Base-by-base conservation (phyloP, 352 stramenopile genomes). In the Phytophthora tentaculata region DNA sequence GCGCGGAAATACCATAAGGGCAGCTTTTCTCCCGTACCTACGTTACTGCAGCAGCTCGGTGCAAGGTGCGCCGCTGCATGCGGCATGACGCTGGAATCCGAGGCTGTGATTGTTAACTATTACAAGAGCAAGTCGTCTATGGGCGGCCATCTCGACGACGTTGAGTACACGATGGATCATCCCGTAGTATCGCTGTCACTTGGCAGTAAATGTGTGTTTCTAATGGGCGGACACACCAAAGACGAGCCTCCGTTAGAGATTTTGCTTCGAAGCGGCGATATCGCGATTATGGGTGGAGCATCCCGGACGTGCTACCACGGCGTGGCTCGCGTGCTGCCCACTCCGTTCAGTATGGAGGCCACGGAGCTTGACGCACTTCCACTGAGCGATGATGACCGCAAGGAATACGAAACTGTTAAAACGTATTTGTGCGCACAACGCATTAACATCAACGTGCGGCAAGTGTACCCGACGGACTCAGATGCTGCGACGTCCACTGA, bases 31-130 rank as follows among this genome's bases (percentile, higher is more conserved):
- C 61, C 70, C 1, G 73, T 94, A 52, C 84, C 87, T 3, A 32
- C 61, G 23, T 48, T 77, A 28, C 75, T 95, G 17, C 52, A 74
- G 41, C 41, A 76, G 9, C 71, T 95, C 2, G 85, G 75, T 0
- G 49, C 58, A 6, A 49, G 41, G 2, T 90, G 78, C 29, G 85
- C 85, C 3, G 23, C 67, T n/a, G 85, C 69, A 17, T 92, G 85
- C 32, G 80, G 72, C 20, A 79, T 89, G 67, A 79, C 60, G 26
- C 64, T 95, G 20, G 23, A 50, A 7, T 72, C 85, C 19, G 85
- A 95, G 43, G 87, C 87, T 3, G 84, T 92, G 56, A 91, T 95
- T 23, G 83, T 95, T 17, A 95, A 95, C 60, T 95, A 88, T 66
- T 95, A 95, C 73, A 91, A 90, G 67, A 80, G 71, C 26, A 87